Base-by-base conservation (phyloP, 768 basidiomycete species). In the Hygrocybe coccinea region DNA sequence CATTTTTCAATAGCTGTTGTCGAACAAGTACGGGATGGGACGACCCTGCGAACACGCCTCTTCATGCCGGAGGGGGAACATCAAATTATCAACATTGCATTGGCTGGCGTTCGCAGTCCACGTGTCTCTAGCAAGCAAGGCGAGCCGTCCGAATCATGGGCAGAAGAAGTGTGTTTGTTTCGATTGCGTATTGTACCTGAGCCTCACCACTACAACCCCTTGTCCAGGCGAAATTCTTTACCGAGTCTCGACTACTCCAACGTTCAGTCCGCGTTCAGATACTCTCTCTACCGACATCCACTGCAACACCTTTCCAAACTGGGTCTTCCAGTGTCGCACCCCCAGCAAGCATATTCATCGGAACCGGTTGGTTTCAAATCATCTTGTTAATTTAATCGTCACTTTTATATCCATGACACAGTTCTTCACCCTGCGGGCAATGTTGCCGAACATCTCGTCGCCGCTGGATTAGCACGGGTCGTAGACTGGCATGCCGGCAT, bases 401-500 rank as follows among this genome's bases (percentile, higher is more conserved):
- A 21, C 47, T 58, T 36, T 54, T 47, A 45, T 43, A 46, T 8
- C 39, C 15, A 38, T n/a, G 47, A 15, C 46, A 2, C 44, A 90
- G 88, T 91, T 11, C 72, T 90, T 39, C 95, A 98, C 67, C 94
- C 95, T 8, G 90, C 86, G 15, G 95, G 95, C 33, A 97, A 97
- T 70, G 87, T 99, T 22, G 94, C 93, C 11, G 91, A 95, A 62
- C 85, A 89, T 69, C 78, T 99, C 37, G 84, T 92, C 25, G 82
- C 80, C 3, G 81, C 83, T 44, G 95, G 95, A 25, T 77, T 97
- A 1, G 95, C 95, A 15, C 87, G 91, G 55, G 80, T 97, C 49
- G 87, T 98, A 56, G 95, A 95, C 67, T 97, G 95, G 95, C 95
- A 99, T 68, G 94, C 95, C 14, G 95, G 95, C 19, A 88, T 98